These are phyloP conservation scores for Diaporthe helianthi DNA, from an alignment of 2,329 filamentous ascomycete genomes.

Conservation along the genomic window DNA sequence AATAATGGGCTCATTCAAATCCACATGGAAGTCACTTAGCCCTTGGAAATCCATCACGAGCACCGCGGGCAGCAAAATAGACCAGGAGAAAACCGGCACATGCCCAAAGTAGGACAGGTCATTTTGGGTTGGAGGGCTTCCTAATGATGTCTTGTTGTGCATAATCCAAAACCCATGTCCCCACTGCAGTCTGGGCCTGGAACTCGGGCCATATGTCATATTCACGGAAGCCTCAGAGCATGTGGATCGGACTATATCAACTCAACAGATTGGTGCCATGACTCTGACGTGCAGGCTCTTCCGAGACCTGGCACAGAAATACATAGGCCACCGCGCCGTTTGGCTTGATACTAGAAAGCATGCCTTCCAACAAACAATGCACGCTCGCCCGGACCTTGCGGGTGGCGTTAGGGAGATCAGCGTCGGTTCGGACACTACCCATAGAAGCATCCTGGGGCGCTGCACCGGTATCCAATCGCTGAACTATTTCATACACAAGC, in stretches of 20 bases:
- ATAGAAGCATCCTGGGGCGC: background rate
- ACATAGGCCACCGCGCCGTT: background rate
- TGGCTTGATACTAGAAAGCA: background rate
- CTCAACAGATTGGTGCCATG: background rate
- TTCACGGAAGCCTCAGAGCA: background rate
- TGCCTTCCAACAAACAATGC: background rate
- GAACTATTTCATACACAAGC: background rate
- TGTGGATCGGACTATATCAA: background rate
- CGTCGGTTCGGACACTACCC: background rate
- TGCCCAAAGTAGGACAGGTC: background rate
- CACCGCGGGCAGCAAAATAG: background rate
- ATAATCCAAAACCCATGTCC: background rate
- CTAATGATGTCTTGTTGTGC: background rate
- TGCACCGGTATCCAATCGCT: background rate
- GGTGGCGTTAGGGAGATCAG: background rate
- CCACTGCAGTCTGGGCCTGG: background rate
- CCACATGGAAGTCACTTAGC: too few species aligned
- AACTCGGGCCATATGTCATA: background rate
- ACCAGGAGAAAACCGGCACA: background rate
- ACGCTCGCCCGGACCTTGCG: background rate
- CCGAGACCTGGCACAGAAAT: background rate
- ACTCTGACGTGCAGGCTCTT: background rate
- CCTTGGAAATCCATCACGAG: background rate
- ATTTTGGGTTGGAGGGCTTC: background rate
- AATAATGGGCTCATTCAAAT: background rate